Evolutionary conservation across 1,284 basidiomycete genomes (phyloP).

Genomic region (Pseudozyma thailandica): DNA sequence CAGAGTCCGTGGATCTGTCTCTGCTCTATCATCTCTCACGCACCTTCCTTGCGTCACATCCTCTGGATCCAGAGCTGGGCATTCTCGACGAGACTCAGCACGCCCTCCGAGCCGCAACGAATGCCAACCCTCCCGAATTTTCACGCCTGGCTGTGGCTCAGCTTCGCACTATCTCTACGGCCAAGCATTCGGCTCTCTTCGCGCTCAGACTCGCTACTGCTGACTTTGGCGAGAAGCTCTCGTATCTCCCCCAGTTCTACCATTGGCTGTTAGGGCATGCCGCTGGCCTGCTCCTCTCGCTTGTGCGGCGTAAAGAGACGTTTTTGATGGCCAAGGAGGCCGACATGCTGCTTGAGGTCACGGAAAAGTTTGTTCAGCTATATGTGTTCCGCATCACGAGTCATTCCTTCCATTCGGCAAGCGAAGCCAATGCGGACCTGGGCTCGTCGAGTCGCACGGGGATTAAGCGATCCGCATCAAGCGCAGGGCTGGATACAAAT

Average conservation of each 20-base stretch:
- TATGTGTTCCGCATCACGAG: constrained; percentile 48
- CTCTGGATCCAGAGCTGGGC: constrained; percentile 41
- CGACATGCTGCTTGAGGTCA: constrained; percentile 32
- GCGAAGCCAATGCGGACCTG: neutral
- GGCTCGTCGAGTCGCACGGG: constrained; percentile 8
- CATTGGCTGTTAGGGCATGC: constrained; percentile 59
- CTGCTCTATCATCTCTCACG: constrained; percentile 52
- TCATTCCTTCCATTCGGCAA: constrained; percentile 40
- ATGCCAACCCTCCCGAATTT: constrained; percentile 29
- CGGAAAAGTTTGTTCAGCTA: constrained; percentile 50
- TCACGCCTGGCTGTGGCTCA: constrained; percentile 44
- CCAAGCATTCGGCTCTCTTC: constrained; percentile 50
- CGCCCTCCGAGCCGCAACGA: constrained; percentile 29
- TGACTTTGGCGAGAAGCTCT: constrained; percentile 57
- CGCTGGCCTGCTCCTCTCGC: constrained; percentile 49
- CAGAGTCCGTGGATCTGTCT: constrained; percentile 40
- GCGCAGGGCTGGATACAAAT: constrained; percentile 13
- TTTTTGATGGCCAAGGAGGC: constrained; percentile 55
- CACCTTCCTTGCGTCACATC: constrained; percentile 45
- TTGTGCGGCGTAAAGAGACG: constrained; percentile 38
- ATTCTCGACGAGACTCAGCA: constrained; percentile 48
- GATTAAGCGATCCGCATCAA: constrained; percentile 35
- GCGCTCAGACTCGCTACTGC: constrained; percentile 48
- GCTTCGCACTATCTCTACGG: constrained; percentile 49
- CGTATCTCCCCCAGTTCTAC: constrained; percentile 55